Evolutionary conservation across 768 basidiomycete species (phyloP), one percentile per base, ranked within the genome.

Genomic region (Auriculariales sp.): DNA sequence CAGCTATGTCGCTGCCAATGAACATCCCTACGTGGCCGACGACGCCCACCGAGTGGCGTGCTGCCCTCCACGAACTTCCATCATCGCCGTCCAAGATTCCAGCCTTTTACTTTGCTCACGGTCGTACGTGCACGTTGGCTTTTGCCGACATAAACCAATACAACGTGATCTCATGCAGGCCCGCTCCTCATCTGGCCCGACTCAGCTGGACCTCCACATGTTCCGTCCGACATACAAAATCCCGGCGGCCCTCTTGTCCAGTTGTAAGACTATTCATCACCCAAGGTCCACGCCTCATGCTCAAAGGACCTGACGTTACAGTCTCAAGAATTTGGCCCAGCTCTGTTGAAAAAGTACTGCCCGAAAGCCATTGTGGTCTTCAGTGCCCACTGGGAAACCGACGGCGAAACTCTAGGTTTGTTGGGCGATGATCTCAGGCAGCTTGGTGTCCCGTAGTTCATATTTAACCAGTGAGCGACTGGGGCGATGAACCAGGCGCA

Each of bases 311-410:
- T n/a, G n/a, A n/a, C n/a, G n/a, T n/a, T n/a, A n/a, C n/a, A n/a
- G n/a, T 60, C 61, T 86, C 55, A 67, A 64, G 71, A 79, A 50
- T 84, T 87, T 62, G 83, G 83, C 0, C 76, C 78, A 1, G 68
- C 67, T 0, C 59, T 86, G 27, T 56, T 85, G 33, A 58, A 73
- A 49, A 87, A 85, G 61, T 89, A 89, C 62, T 68, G 75, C 44
- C 84, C 84, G 2, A 80, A 77, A 58, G 84, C 74, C n/a, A 80
- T 86, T 48, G 74, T 88, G 3, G 83, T 87, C 1, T 85, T 87
- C 66, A 83, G 80, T 54, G 85, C 86, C 10, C 86, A 88, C 58
- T 88, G 83, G 83, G 85, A 89, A 59, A 80, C 82, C 1, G 47
- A 50, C 10, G 70, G 66, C 2, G 75, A 78, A 58, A 71, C 75